Evolutionary conservation across 2,329 filamentous ascomycete genomes (phyloP).

Genomic region (Tolypocladium tundrense): DNA sequence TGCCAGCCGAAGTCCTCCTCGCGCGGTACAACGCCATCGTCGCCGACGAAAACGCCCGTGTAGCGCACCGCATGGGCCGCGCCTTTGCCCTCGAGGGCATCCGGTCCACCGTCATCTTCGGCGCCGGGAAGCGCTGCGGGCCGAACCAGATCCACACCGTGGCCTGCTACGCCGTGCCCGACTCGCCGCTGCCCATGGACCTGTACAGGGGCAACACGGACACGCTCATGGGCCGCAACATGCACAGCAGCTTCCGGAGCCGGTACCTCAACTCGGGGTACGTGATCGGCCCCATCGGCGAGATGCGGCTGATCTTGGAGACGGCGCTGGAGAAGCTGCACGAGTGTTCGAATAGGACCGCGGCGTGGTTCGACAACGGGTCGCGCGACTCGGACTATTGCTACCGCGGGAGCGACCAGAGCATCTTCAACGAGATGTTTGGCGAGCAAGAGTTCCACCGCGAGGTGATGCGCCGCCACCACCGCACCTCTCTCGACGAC

Average conservation of each 20-base stretch:
- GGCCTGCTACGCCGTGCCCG: conserved; percentile 17
- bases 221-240: conserved; percentile 8
- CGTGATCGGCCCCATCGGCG: conserved; percentile 14
- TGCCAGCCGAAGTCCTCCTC: conserved; percentile 15
- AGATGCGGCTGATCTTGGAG: conserved; percentile 12
- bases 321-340: conserved; percentile 12
- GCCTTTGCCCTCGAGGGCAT: conserved; percentile 12
- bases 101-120: conserved; percentile 14
- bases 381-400: conserved; percentile 7
- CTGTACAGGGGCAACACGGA: conserved; percentile 13
- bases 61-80: conserved; percentile 13
- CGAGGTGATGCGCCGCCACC: conserved; percentile 16
- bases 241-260: conserved; percentile 10
- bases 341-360: conserved; percentile 7
- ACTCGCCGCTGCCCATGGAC: conserved; percentile 14
- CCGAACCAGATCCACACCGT: conserved; percentile 12
- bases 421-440: conserved; percentile 17
- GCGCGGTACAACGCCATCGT: conserved; percentile 14
- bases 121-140: conserved; percentile 16
- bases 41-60: conserved; percentile 11
- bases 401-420: conserved; percentile 16
- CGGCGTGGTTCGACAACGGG: conserved; percentile 7
- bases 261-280: conserved; percentile 16
- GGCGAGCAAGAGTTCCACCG: conserved; percentile 19
- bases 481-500: conserved; percentile 10